Evolutionary conservation across 202 grass and related monocot species (phyloP).

Genomic region (Setaria italica): DNA sequence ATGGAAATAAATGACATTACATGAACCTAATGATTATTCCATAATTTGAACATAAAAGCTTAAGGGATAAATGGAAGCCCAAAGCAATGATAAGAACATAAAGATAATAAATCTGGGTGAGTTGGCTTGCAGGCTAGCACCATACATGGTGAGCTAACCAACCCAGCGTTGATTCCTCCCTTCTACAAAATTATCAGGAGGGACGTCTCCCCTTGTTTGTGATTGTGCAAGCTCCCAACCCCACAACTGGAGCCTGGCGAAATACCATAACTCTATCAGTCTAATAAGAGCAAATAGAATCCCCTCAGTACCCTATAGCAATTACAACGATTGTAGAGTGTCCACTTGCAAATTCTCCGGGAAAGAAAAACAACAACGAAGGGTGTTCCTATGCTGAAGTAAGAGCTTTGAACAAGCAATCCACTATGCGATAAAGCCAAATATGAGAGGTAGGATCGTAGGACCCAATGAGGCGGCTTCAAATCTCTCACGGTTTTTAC

Average conservation of each 20-base stretch:
- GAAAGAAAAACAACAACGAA: no score
- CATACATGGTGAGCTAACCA: background rate
- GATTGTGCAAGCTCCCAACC: background rate
- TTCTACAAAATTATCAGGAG: background rate
- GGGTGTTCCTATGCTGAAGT: no score
- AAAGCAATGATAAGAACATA: background rate
- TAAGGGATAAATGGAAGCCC: conserved; percentile 24
- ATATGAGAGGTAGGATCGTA: background rate
- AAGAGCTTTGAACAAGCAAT: background rate
- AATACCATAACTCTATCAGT: background rate
- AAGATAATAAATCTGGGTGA: background rate
- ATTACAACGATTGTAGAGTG: no score
- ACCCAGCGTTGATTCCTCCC: background rate
- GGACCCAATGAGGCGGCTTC: background rate
- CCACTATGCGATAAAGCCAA: background rate
- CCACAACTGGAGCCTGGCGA: background rate
- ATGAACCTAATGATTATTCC: conserved; percentile 11
- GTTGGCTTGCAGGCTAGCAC: background rate
- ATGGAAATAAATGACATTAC: background rate
- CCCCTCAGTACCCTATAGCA: no score
- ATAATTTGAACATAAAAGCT: conserved; percentile 5
- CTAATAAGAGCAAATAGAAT: background rate
- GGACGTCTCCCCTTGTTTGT: background rate
- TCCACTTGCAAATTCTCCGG: no score
- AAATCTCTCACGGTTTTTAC: background rate